phyloP scores from a whole-genome alignment of 371 early-diverging fungal genomes.

The Rhizopus sp. region DNA sequence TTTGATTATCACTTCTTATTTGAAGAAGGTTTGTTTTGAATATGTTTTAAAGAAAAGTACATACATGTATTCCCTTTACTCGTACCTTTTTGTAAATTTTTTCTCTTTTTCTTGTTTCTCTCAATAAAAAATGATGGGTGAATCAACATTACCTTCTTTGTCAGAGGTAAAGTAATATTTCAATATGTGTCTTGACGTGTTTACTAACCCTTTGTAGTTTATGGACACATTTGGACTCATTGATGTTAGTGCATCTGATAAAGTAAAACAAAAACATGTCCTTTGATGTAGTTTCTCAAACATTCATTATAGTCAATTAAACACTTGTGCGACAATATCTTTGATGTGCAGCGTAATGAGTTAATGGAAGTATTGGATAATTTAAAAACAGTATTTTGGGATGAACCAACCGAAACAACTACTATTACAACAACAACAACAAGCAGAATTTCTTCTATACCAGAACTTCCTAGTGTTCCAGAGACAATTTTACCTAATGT shows the following conservation, averaged over 20 bases:
- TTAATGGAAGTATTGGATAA: slow-evolving; percentile 23
- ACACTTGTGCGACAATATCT: slow-evolving; percentile 29
- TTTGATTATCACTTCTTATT: not conserved
- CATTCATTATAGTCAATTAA: slow-evolving; percentile 1
- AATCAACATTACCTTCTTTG: slow-evolving; percentile 6
- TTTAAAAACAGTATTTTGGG: slow-evolving; percentile 24
- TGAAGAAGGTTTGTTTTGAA: too few relatives aligned
- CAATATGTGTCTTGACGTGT: not conserved
- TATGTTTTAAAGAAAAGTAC: too few relatives aligned
- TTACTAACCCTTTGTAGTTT: not conserved
- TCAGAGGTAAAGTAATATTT: slow-evolving; percentile 12
- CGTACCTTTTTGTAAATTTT: not conserved
- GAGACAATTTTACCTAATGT: too few relatives aligned
- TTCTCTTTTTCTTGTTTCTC: slow-evolving; percentile 6
- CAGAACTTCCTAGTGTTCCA: too few relatives aligned
- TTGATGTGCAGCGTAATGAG: slow-evolving; percentile 30
- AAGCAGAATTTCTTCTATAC: not conserved
- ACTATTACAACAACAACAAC: not conserved
- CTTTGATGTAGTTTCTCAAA: not conserved
- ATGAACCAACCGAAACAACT: not conserved
- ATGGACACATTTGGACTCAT: slow-evolving; percentile 3
- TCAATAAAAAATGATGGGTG: slow-evolving; percentile 1
- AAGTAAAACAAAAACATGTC: not conserved
- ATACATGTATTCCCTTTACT: not conserved
- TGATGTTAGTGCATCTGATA: slow-evolving; percentile 3